These are phyloP conservation scores for Rubia yunnanensis DNA, from an alignment of 257 asterid genomes.

Conservation along the genomic window DNA sequence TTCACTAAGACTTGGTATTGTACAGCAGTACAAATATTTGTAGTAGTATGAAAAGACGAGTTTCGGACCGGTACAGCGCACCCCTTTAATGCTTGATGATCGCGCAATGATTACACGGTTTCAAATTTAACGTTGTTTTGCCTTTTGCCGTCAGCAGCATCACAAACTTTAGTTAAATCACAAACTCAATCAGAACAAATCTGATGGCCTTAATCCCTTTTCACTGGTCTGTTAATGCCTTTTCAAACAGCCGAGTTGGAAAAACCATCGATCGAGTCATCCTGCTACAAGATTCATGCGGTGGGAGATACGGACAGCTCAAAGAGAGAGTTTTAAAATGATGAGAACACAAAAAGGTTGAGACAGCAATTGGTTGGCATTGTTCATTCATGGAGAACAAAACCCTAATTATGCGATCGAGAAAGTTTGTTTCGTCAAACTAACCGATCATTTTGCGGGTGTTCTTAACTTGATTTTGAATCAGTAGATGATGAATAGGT, in stretches of 20 bases:
- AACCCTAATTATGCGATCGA: constrained; percentile 14
- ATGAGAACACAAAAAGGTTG: background rate
- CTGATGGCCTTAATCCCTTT: background rate
- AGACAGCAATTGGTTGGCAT: background rate
- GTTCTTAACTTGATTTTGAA: too few species aligned
- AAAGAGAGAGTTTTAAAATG: background rate
- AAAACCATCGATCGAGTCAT: background rate
- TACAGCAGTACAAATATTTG: background rate
- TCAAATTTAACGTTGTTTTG: background rate
- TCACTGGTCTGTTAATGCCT: background rate
- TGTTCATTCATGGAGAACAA: background rate
- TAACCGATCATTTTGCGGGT: too few species aligned
- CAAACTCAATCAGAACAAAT: constrained; percentile 2
- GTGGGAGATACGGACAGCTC: background rate
- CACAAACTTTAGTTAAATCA: background rate
- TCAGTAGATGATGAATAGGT: too few species aligned
- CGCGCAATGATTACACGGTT: background rate
- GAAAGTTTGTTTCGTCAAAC: background rate
- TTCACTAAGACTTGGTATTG: too few species aligned
- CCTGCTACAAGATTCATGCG: background rate
- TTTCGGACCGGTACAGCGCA: background rate
- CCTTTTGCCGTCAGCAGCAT: background rate
- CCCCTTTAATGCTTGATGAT: background rate
- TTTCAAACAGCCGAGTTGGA: background rate
- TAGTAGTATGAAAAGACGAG: background rate